Base-by-base conservation (phyloP, 129 eudicot genomes). In the Arctium minus region DNA sequence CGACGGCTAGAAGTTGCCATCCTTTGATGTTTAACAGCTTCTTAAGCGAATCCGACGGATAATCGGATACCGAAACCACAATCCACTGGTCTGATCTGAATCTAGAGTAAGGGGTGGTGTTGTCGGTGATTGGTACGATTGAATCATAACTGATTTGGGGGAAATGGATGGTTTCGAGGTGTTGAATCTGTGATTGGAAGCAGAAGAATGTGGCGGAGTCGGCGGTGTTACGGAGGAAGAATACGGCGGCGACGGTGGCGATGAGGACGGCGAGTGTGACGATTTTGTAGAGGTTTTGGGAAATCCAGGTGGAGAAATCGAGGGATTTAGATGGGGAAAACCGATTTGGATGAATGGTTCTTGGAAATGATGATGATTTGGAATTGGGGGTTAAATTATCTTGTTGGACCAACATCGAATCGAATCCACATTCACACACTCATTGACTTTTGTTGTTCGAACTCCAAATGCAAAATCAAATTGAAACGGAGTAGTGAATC, bases 1-100 rank as follows among this genome's bases (percentile, higher is more conserved):
- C 98, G 37, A 94, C 73, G 0, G 98, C 98, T 70, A 94, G 91
- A 31, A 94, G 87, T 74, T 94, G 98, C 98, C 98, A 94, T 0
- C 97, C 97, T 78, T 91, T 92, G n/a, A 91, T 92, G 77, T 77
- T 89, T 5, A 79, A 73, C 80, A 92, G 68, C 48, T 78, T 89
- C 31, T 65, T 80, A 73, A 94, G 73, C 72, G 93, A 85, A 86
- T 91, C 90, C 2, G 94, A 80, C 6, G 98, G 98, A 53, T 92
- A 92, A 86, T 81, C 89, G 1, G 96, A 91, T 0, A 94, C 97
- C 1, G 97, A 94, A 11, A 94, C 94, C n/a, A 94, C 87, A 64
- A 94, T 87, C 97, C 98, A 94, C 42, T 85, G 85, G 46, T 92
- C 97, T 27, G 98, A 88, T 90, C 91, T 83, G 37, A 89, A 94